Conservation (phyloP, 2,329 filamentous ascomycete genomes). For the Leptosphaerulina australis region DNA sequence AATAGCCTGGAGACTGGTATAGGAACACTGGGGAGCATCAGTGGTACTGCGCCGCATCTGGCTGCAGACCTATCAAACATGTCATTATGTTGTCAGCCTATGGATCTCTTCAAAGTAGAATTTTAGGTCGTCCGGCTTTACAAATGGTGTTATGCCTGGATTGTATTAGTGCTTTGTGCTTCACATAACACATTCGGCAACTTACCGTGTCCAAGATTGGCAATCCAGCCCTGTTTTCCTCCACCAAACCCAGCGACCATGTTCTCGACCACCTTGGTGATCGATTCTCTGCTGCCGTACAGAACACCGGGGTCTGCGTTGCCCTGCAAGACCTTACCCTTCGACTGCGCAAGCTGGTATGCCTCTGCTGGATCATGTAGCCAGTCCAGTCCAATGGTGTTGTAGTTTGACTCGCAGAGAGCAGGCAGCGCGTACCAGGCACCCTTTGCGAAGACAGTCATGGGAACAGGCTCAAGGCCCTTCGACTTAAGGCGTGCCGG, state of each 20-base stretch:
- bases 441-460: conserved; percentile 98
- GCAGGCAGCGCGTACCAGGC: conserved; percentile 94
- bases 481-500: conserved; percentile 76
- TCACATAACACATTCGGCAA: background rate
- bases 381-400: conserved; percentile 96
- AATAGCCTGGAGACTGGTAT: conserved; percentile 74
- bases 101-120: conserved; percentile 96
- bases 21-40: conserved; percentile 46
- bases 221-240: conserved; percentile 92
- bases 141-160: conserved; percentile 87
- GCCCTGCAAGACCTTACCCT: conserved; percentile 82
- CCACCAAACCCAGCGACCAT: conserved; percentile 87
- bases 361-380: conserved; percentile 86
- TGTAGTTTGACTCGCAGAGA: conserved; percentile 85
- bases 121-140: conserved; percentile 89
- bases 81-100: conserved; percentile 34
- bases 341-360: conserved; percentile 72
- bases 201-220: conserved; percentile 92
- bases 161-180: conserved; percentile 23
- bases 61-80: background rate
- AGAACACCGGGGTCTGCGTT: conserved; percentile 94
- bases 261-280: conserved; percentile 79
- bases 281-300: conserved; percentile 81
- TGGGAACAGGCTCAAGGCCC: conserved; percentile 80
- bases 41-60: background rate